Evolutionary conservation across 2,329 filamentous ascomycete genomes (phyloP).

Genomic region (Alternaria solani): DNA sequence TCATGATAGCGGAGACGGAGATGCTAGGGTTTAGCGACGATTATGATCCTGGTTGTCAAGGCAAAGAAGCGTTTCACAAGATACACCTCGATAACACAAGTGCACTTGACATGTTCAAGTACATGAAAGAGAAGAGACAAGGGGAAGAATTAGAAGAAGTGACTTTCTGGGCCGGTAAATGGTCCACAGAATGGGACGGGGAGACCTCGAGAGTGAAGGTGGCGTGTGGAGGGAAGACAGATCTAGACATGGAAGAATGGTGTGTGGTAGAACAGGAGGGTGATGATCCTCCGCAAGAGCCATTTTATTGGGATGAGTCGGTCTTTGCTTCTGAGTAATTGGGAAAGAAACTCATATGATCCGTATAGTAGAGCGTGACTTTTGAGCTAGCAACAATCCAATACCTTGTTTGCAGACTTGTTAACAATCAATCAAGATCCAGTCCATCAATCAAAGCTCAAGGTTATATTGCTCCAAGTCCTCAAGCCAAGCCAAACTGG

Average conservation of each 20-base stretch:
- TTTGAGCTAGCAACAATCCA: background rate
- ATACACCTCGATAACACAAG: conserved; percentile 11
- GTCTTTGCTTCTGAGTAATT: background rate
- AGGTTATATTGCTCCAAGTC: too few species aligned
- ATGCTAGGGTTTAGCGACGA: background rate
- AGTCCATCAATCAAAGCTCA: too few species aligned
- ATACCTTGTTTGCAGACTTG: background rate
- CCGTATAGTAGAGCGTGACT: background rate
- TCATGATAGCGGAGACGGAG: background rate
- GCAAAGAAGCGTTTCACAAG: conserved; percentile 15
- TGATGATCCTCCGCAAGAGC: background rate
- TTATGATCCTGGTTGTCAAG: conserved; percentile 1
- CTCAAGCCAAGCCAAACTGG: too few species aligned
- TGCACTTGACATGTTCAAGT: conserved; percentile 18
- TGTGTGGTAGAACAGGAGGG: conserved; percentile 3
- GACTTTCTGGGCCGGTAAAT: conserved; percentile 23
- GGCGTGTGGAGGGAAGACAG: conserved; percentile 10
- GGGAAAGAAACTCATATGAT: background rate
- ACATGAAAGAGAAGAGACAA: conserved; percentile 17
- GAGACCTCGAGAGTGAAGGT: conserved; percentile 5
- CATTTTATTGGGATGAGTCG: background rate
- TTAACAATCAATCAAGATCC: too few species aligned
- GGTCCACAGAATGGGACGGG: conserved; percentile 3
- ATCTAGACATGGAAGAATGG: conserved; percentile 1
- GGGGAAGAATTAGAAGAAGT: conserved; percentile 11